phyloP scores from a whole-genome alignment of 202 grass and related monocot genomes.

The Zoysia matrella region DNA sequence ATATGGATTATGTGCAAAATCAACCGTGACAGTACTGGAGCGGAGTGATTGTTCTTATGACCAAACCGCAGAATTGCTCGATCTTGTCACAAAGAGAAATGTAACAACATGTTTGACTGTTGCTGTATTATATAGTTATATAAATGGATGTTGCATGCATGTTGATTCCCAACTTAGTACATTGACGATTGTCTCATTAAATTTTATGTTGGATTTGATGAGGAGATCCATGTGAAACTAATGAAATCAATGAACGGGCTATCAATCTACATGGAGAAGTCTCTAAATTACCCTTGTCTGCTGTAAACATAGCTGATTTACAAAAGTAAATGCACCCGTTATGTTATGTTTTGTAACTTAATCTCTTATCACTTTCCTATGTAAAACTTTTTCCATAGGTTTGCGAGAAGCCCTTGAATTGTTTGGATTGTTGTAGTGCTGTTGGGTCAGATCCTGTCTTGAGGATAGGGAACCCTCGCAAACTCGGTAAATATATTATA shows the following conservation, averaged over 20 bases:
- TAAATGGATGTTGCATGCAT: too few species aligned
- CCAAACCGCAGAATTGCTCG: too few species aligned
- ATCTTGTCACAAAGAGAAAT: too few species aligned
- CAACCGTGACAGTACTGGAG: too few species aligned
- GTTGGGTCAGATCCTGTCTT: slow-evolving; percentile 60
- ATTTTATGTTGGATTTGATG: too few species aligned
- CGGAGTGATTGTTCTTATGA: too few species aligned
- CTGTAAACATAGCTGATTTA: neutral
- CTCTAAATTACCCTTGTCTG: neutral
- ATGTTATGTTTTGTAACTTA: slow-evolving; percentile 24
- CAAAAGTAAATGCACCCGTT: neutral
- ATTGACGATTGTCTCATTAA: too few species aligned
- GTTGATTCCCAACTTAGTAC: too few species aligned
- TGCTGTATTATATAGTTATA: too few species aligned
- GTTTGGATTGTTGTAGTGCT: slow-evolving; percentile 81
- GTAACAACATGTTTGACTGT: too few species aligned
- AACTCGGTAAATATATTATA: slow-evolving; percentile 70
- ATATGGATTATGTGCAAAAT: too few species aligned
- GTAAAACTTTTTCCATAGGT: slow-evolving; percentile 55
- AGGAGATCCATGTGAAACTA: too few species aligned
- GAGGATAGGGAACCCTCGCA: slow-evolving; percentile 19
- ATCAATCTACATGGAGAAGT: neutral
- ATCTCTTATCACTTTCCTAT: slow-evolving; percentile 16
- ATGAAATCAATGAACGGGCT: neutral
- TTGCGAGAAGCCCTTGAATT: slow-evolving; percentile 87